Evolutionary conservation across 768 basidiomycete genomes (phyloP).

Genomic region (Kwoniella pini): DNA sequence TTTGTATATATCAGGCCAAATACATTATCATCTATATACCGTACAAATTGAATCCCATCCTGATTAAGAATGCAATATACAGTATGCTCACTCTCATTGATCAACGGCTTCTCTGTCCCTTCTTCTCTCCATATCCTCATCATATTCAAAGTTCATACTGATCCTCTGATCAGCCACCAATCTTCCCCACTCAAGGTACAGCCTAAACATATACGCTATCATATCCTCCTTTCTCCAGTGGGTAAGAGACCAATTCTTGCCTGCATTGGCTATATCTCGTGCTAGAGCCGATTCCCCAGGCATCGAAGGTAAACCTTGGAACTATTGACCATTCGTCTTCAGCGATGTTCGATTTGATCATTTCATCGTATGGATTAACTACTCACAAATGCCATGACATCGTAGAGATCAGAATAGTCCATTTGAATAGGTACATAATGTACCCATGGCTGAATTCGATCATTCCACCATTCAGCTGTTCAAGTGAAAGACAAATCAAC

Average conservation of each 20-base stretch:
- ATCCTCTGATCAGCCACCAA: constrained; percentile 32
- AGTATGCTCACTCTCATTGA: too few species aligned
- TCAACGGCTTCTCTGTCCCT: too few species aligned
- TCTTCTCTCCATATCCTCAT: constrained; percentile 28
- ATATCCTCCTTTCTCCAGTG: constrained; percentile 50
- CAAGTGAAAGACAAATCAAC: neutral
- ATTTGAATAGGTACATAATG: constrained; percentile 53
- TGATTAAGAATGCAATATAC: too few species aligned
- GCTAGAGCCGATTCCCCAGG: constrained; percentile 38
- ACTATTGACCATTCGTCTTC: constrained; percentile 26
- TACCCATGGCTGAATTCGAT: constrained; percentile 53
- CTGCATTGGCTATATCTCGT: constrained; percentile 41
- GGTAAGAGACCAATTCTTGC: constrained; percentile 38
- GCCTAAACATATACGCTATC: constrained; percentile 49
- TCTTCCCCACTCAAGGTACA: constrained; percentile 54
- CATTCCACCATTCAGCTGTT: constrained; percentile 53
- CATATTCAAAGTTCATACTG: constrained; percentile 40
- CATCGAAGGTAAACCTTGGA: constrained; percentile 29
- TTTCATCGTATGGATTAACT: neutral
- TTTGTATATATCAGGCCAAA: too few species aligned
- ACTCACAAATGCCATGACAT: constrained; percentile 41
- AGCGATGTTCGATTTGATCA: too few species aligned
- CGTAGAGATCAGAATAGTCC: constrained; percentile 48
- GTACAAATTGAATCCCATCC: too few species aligned
- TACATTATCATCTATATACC: too few species aligned